phyloP scores from a whole-genome alignment of 2,329 filamentous ascomycete species.

The Fusarium setosum region DNA sequence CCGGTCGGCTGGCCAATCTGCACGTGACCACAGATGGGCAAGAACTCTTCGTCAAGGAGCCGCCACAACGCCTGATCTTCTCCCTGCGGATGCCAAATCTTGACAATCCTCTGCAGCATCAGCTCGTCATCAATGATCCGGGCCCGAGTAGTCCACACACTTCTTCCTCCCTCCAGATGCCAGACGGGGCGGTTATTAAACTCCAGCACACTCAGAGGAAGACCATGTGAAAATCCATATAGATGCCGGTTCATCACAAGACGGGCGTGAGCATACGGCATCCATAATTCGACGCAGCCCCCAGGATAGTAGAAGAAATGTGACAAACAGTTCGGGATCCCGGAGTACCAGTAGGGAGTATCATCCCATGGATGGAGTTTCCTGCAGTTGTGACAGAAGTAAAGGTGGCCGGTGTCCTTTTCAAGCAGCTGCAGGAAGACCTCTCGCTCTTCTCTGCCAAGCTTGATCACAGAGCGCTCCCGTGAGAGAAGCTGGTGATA shows the following conservation, averaged over 20 bases:
- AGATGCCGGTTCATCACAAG: conserved; percentile 21
- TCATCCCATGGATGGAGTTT: conserved; percentile 4
- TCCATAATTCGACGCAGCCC: too few relatives aligned
- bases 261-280: background rate
- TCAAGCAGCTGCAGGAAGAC: background rate
- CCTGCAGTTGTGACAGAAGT: conserved; percentile 7
- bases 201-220: too few relatives aligned
- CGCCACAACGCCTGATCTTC: background rate
- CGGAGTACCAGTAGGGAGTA: too few relatives aligned
- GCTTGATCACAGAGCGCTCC: background rate
- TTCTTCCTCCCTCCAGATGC: background rate
- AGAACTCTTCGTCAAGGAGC: background rate
- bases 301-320: background rate
- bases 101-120: background rate
- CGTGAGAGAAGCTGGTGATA: background rate
- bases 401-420: background rate
- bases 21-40: background rate
- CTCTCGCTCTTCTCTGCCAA: background rate
- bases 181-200: too few relatives aligned
- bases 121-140: conserved; percentile 11
- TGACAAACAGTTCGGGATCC: background rate
- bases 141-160: background rate
- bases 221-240: conserved; percentile 7
- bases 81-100: background rate
- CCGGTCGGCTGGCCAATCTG: too few relatives aligned